Base-by-base conservation (phyloP, 208 protist species). In the Polymyxa betae region DNA sequence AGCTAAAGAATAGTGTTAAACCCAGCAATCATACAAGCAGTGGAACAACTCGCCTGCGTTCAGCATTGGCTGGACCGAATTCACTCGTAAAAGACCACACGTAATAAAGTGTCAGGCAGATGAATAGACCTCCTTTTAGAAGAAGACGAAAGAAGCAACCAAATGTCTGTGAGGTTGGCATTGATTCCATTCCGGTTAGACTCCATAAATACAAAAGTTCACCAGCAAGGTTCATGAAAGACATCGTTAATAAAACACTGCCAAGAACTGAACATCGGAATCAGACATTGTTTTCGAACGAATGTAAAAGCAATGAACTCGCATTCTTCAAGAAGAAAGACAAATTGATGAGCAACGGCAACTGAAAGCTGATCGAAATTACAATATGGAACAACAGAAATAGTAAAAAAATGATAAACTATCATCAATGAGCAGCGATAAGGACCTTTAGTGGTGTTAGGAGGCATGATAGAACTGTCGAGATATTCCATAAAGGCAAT, bases 121-220 rank as follows among this genome's bases (percentile, higher is more conserved):
- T 88, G 49, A 54, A 38, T n/a, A 68, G 0, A 24, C 38, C 77
- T 0, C 0, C 38, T 49, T 91, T 91, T 29, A 89, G 0, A n/a
- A 72, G 38, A 0, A 91, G 16, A 24, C 90, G 66, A 0, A 89
- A 24, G 49, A 35, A 38, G 38, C 38, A 49, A 41, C 44, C 38
- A 41, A 54, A 10, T 0, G 66, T 0, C 35, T 77, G 12, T 0
- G 32, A 0, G 45, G 0, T 46, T 0, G 45, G n/a, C 38, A 38
- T 0, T 38, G 35, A 35, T 1, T 89, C 38, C 77, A 77, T 77
- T 12, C 90, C 90, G 1, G n/a, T 29, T 32, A 88, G 49, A 0
- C 35, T 77, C 46, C 43, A 91, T 24, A 72, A n/a, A 12, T 12
- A 46, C 40, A 91, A 38, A 16, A 91, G 77, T 24, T 91, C 90